Base-by-base conservation (phyloP, 257 asterid species). In the Solanum dulcamara region DNA sequence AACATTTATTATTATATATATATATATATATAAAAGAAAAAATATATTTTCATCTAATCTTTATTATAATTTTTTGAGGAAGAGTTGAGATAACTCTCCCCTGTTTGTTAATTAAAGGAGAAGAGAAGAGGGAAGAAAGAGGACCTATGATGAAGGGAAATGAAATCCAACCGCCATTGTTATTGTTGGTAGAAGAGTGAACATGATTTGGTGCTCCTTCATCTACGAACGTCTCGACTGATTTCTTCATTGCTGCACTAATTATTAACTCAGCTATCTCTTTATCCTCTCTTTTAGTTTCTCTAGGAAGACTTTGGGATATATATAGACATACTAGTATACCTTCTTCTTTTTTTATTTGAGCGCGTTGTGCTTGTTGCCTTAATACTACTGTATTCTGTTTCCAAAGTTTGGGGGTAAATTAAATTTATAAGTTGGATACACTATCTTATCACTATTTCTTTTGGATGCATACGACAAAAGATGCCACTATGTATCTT, bases 71-170 rank as follows among this genome's bases (percentile, higher is more conserved):
- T 9, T 35, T 35, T 5, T 13, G 4, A 5, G 4, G 70, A 11
- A 1, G 3, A 13, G 38, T 30, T 68, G 7, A 28, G 2, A 14
- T 26, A 26, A 20, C 15, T 35, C n/a, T n/a, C n/a, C n/a, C n/a
- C n/a, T n/a, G n/a, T n/a, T n/a, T n/a, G n/a, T n/a, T n/a, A n/a
- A n/a, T n/a, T n/a, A n/a, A n/a, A n/a, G n/a, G n/a, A n/a, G 20
- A 68, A 35, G 28, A 68, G 6, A 68, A 22, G 35, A 46, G 35
- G 28, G 10, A 46, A 77, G 18, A 48, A 48, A 48, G 26, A 77
- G 14, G 14, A 77, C 94, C 94, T 88, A 90, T 88, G 88, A 92
- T 89, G 48, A 92, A 92, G 60, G 92, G 94, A n/a, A 92, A 89
- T 75, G 94, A 87, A 86, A 89, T 88, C 94, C 94, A 89, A 67